phyloP scores from a whole-genome alignment of 1,284 basidiomycete genomes.

The Fomitopsis palustris region DNA sequence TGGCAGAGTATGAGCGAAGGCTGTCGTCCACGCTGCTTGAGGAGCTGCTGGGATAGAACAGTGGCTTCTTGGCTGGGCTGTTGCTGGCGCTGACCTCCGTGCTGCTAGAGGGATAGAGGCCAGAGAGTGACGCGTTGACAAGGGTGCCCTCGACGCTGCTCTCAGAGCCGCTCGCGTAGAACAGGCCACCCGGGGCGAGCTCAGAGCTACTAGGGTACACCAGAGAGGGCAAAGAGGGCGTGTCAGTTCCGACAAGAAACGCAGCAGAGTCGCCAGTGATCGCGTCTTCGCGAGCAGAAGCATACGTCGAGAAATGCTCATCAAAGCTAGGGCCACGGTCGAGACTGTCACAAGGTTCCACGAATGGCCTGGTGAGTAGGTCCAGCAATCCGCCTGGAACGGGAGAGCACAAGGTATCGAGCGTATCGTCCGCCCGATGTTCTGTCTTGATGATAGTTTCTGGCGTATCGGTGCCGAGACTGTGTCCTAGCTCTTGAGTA shows the following conservation, averaged over 20 bases:
- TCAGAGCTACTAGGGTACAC: constrained; percentile 10
- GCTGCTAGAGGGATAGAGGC: background rate
- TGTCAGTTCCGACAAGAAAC: constrained; percentile 5
- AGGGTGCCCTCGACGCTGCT: background rate
- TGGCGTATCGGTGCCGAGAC: background rate
- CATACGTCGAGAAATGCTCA: background rate
- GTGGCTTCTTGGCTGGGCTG: constrained; percentile 6
- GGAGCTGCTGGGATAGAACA: constrained; percentile 11
- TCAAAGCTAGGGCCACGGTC: background rate
- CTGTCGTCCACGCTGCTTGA: background rate
- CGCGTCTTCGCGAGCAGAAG: background rate
- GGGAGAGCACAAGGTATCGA: background rate
- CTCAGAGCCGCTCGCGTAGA: constrained; percentile 3
- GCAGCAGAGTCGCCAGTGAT: background rate
- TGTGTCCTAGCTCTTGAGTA: background rate
- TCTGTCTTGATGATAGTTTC: background rate
- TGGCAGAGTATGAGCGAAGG: background rate
- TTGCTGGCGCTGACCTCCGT: background rate
- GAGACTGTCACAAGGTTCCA: background rate
- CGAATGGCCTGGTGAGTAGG: background rate
- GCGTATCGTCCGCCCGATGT: background rate
- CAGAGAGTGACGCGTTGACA: background rate
- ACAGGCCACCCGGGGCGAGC: background rate
- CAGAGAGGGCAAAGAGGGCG: constrained; percentile 11
- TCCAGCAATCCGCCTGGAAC: background rate